phyloP scores from a whole-genome alignment of 1,139 yeast genomes.

The Blastobotrys serpentis region DNA sequence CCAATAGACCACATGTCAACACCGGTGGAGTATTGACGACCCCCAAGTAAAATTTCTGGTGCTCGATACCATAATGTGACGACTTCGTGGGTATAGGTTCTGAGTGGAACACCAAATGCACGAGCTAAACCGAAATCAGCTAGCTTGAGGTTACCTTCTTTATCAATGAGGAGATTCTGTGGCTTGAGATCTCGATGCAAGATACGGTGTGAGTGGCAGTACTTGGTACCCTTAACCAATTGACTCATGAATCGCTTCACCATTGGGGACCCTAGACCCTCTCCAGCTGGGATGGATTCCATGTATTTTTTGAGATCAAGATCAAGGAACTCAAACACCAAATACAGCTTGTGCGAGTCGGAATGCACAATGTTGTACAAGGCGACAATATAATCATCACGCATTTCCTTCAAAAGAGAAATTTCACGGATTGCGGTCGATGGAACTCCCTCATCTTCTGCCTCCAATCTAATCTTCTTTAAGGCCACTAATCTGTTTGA shows the following conservation, averaged over 20 bases:
- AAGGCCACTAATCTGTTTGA: slow-evolving; percentile 91
- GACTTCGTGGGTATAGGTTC: slow-evolving; percentile 97
- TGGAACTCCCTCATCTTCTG: slow-evolving; percentile 98
- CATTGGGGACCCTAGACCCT: slow-evolving; percentile 85
- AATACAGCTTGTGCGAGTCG: slow-evolving; percentile 89
- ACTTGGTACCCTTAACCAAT: slow-evolving; percentile 85
- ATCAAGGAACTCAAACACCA: slow-evolving; percentile 92
- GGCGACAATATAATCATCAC: slow-evolving; percentile 88
- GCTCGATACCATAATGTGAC: slow-evolving; percentile 98
- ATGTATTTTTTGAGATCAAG: slow-evolving; percentile 93
- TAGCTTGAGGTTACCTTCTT: slow-evolving; percentile 90
- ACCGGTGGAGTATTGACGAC: slow-evolving; percentile 95
- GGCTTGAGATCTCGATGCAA: slow-evolving; percentile 96
- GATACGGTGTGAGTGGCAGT: slow-evolving; percentile 93
- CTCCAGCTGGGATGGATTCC: slow-evolving; percentile 93
- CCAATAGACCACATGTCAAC: slow-evolving; percentile 99
- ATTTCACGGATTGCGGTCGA: slow-evolving; percentile 97
- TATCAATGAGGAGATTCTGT: slow-evolving; percentile 88
- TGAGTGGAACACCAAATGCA: slow-evolving; percentile 93
- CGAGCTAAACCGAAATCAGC: slow-evolving; percentile 98
- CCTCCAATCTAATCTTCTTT: slow-evolving; percentile 90
- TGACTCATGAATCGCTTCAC: slow-evolving; percentile 93
- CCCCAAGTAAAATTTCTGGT: slow-evolving; percentile 93
- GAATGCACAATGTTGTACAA: slow-evolving; percentile 93
- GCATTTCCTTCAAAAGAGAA: slow-evolving; percentile 86